Evolutionary conservation across 192 early-diverging fungal species (phyloP).

Genomic region (Mortierella hygrophila): DNA sequence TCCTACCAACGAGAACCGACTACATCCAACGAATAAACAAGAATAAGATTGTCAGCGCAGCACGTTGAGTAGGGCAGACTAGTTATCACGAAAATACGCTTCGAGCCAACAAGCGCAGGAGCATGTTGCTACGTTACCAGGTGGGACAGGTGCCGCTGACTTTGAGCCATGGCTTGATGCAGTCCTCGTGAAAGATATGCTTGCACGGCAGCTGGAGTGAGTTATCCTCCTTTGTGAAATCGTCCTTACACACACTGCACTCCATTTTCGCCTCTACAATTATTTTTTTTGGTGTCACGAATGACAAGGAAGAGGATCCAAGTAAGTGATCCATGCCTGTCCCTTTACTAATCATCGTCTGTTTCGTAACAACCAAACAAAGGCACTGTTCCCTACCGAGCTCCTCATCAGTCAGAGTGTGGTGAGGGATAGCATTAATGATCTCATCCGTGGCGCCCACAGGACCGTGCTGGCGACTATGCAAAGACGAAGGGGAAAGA

Average conservation of each 20-base stretch:
- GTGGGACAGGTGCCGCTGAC: slow-evolving; percentile 95
- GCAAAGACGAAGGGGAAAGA: background rate
- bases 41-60: background rate
- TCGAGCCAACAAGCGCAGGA: no score
- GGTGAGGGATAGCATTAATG: slow-evolving; percentile 29
- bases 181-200: slow-evolving; percentile 90
- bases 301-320: background rate
- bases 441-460: slow-evolving; percentile 24
- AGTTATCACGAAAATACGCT: background rate
- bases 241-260: slow-evolving; percentile 93
- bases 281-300: background rate
- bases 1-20: slow-evolving; percentile 30
- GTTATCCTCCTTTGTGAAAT: slow-evolving; percentile 77
- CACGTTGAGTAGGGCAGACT: background rate
- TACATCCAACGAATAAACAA: background rate
- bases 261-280: slow-evolving; percentile 71
- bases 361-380: background rate
- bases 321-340: background rate
- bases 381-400: slow-evolving; percentile 17
- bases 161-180: slow-evolving; percentile 93
- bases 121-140: slow-evolving; percentile 64
- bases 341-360: background rate
- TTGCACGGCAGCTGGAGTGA: slow-evolving; percentile 83
- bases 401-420: slow-evolving; percentile 31
- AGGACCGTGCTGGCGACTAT: slow-evolving; percentile 35